Percentiles rank a stretch among this genome's conserved stretches.
These are phyloP conservation scores for Plasmodium coatneyi DNA, from an alignment of 169 alveolate species.

Conservation along the genomic window DNA sequence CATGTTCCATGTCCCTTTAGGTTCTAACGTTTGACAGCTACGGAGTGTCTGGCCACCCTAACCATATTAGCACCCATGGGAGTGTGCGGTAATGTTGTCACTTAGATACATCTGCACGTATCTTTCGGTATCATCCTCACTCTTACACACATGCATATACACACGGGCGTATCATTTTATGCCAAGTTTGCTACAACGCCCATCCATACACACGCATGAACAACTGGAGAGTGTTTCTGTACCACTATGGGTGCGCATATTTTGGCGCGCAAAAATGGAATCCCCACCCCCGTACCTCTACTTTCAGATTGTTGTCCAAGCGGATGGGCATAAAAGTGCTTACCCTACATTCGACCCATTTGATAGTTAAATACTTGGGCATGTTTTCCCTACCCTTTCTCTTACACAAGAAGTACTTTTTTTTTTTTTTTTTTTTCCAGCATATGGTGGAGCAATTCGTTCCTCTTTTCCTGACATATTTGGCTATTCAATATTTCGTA, in stretches of 20 bases:
- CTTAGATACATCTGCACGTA: too few species aligned
- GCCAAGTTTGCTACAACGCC: neutral
- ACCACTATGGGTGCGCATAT: neutral
- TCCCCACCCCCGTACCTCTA: neutral
- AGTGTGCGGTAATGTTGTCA: constrained; percentile 54
- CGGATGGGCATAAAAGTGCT: constrained; percentile 13
- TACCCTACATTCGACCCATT: constrained; percentile 23
- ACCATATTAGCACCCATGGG: constrained; percentile 76
- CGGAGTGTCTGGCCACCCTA: constrained; percentile 86
- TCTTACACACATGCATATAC: neutral
- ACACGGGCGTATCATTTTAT: neutral
- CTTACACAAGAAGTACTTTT: constrained; percentile 10
- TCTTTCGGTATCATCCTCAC: neutral
- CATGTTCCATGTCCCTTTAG: constrained; percentile 2
- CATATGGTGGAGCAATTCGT: neutral
- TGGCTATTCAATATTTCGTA: neutral
- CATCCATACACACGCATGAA: neutral
- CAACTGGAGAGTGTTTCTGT: neutral
- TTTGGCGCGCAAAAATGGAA: neutral
- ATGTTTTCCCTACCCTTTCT: constrained; percentile 33
- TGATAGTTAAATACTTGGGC: constrained; percentile 44
- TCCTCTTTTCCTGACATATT: neutral
- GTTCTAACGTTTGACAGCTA: constrained; percentile 81
- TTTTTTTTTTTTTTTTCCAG: neutral
- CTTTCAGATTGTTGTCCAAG: constrained; percentile 23